phyloP scores from a whole-genome alignment of 2,329 filamentous ascomycete species.

The Dryadomyces sulphureus region DNA sequence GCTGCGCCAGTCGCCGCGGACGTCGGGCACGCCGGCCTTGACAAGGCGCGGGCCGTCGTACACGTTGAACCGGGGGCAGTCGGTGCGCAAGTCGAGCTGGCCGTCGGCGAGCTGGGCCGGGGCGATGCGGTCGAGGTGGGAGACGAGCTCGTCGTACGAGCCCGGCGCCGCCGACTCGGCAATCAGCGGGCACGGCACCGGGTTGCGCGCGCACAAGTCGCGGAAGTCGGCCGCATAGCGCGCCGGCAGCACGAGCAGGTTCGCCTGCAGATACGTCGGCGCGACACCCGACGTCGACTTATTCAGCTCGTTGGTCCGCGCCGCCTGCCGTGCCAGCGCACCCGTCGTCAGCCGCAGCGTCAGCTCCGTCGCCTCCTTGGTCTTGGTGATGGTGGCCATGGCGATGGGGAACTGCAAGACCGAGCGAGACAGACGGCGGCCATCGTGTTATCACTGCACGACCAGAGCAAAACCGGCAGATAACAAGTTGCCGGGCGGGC shows the following conservation, averaged over 20 bases:
- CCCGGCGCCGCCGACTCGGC: slow-evolving; percentile 33
- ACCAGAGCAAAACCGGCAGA: not conserved
- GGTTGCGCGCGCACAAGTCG: slow-evolving; percentile 42
- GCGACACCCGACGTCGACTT: slow-evolving; percentile 38
- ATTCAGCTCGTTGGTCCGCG: not conserved
- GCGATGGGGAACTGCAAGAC: too few relatives aligned
- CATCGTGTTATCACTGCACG: not conserved
- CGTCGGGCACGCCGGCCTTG: slow-evolving; percentile 28
- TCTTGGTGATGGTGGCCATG: not conserved
- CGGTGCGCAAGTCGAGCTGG: slow-evolving; percentile 38
- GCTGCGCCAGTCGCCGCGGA: slow-evolving; percentile 33
- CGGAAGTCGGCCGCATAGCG: slow-evolving; percentile 43
- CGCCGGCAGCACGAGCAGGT: slow-evolving; percentile 43
- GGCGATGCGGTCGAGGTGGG: slow-evolving; percentile 7
- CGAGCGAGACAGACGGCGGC: too few relatives aligned
- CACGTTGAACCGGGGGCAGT: slow-evolving; percentile 43
- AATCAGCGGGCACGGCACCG: slow-evolving; percentile 46
- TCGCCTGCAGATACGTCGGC: slow-evolving; percentile 42
- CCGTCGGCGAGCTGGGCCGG: slow-evolving; percentile 15
- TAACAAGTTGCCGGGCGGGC: not conserved
- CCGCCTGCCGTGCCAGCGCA: not conserved
- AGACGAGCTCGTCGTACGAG: slow-evolving; percentile 14
- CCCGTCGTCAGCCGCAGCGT: not conserved
- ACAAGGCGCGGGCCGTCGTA: slow-evolving; percentile 33
- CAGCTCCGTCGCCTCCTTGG: not conserved